Percentiles rank a stretch among this genome's conserved stretches.
Evolutionary conservation across 139 green algal genomes (phyloP).

Genomic region (Diplosphaera chodatii): DNA sequence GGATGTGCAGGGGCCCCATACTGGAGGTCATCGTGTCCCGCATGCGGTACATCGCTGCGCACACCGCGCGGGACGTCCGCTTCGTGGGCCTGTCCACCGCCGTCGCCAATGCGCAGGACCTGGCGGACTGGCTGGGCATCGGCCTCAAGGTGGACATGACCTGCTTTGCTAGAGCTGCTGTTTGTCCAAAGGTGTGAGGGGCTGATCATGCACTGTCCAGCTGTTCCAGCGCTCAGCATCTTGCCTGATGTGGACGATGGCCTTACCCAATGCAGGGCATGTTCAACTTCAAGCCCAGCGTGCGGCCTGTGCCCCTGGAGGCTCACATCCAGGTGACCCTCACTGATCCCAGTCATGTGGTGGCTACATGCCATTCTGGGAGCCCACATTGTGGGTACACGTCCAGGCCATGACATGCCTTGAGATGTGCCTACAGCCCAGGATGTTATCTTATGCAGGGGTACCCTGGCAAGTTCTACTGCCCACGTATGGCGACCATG

Average conservation of each 20-base stretch:
- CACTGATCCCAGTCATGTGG: too few relatives aligned
- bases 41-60: slow-evolving; percentile 81
- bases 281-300: slow-evolving; percentile 97
- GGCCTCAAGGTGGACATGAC: slow-evolving; percentile 25
- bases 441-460: too few relatives aligned
- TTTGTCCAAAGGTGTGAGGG: too few relatives aligned
- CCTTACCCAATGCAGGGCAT: slow-evolving; percentile 60
- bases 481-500: slow-evolving; percentile 96
- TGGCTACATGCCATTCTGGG: too few relatives aligned
- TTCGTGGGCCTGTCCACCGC: slow-evolving; percentile 95
- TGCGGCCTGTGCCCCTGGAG: slow-evolving; percentile 91
- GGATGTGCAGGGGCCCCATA: slow-evolving; percentile 74
- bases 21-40: slow-evolving; percentile 91
- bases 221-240: too few relatives aligned
- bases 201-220: too few relatives aligned
- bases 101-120: slow-evolving; percentile 89
- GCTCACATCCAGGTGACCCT: slow-evolving; percentile 95
- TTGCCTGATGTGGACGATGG: too few relatives aligned
- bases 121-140: slow-evolving; percentile 93
- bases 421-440: too few relatives aligned
- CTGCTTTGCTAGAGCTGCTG: too few relatives aligned
- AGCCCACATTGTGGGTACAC: too few relatives aligned
- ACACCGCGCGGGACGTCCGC: slow-evolving; percentile 56
- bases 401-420: too few relatives aligned
- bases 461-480: slow-evolving; percentile 91